A percentile compares a stretch with the other conserved stretches of the same genome.
Conservation (phyloP, 176 grass and related monocot species). For the Pharus latifolius region DNA sequence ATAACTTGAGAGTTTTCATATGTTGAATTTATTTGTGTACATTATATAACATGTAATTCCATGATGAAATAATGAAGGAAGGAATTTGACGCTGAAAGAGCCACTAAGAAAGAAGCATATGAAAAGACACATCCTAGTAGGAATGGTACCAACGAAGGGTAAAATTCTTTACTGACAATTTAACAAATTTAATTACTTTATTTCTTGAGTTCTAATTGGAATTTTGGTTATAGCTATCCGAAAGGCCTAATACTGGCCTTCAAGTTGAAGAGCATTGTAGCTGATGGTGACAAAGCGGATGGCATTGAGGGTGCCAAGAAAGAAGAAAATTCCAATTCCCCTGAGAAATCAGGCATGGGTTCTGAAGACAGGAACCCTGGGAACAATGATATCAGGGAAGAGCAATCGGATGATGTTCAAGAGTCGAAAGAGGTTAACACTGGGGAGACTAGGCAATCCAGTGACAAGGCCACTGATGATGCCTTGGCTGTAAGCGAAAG, state of each 20-base stretch:
- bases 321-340: conserved; percentile 16
- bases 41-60: not conserved
- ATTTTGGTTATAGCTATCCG: conserved; percentile 47
- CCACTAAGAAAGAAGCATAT: conserved; percentile 30
- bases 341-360: conserved; percentile 8
- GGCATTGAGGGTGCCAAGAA: conserved; percentile 1
- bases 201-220: not conserved
- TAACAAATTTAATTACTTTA: not conserved
- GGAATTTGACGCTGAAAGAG: conserved; percentile 84
- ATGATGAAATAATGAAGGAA: conserved; percentile 59
- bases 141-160: conserved; percentile 41
- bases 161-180: conserved; percentile 11
- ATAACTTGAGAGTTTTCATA: not conserved
- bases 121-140: conserved; percentile 31
- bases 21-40: not conserved
- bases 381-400: conserved; percentile 14
- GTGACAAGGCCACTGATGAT: conserved; percentile 9
- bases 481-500: not conserved
- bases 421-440: conserved; percentile 11
- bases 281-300: conserved; percentile 24
- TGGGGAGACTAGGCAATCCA: not conserved
- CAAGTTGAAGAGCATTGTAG: conserved; percentile 63
- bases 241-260: conserved; percentile 84
- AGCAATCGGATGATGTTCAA: conserved; percentile 18
- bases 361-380: conserved; percentile 21